phyloP scores from a whole-genome alignment of 257 asterid genomes.

The Ehretia macrophylla region DNA sequence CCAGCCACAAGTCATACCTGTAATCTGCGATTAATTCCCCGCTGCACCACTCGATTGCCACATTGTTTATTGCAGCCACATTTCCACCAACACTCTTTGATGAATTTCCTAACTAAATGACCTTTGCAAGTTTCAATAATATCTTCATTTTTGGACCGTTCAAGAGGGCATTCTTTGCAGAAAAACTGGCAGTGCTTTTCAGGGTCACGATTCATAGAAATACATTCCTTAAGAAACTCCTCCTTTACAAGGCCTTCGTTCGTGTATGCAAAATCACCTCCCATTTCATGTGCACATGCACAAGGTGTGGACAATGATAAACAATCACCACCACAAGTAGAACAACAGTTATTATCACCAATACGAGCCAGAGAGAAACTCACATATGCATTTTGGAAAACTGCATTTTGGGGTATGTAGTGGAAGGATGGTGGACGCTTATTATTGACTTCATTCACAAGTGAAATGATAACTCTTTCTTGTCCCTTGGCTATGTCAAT shows the following conservation, averaged over 20 bases:
- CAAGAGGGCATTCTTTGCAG: slow-evolving; percentile 84
- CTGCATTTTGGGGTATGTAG: slow-evolving; percentile 71
- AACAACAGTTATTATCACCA: slow-evolving; percentile 57
- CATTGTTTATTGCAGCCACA: slow-evolving; percentile 85
- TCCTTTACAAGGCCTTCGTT: slow-evolving; percentile 72
- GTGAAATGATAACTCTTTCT: slow-evolving; percentile 55
- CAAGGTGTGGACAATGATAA: slow-evolving; percentile 56
- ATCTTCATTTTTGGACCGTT: slow-evolving; percentile 60
- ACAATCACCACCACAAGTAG: slow-evolving; percentile 73
- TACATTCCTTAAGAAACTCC: slow-evolving; percentile 61
- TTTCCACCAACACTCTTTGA: slow-evolving; percentile 93
- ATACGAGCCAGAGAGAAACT: slow-evolving; percentile 69
- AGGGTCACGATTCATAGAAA: slow-evolving; percentile 78
- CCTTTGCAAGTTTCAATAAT: slow-evolving; percentile 78
- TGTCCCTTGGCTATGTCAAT: slow-evolving; percentile 82
- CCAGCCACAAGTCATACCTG: slow-evolving; percentile 47
- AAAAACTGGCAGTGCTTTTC: slow-evolving; percentile 52
- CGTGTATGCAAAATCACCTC: slow-evolving; percentile 85
- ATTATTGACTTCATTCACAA: slow-evolving; percentile 61
- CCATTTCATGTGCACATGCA: slow-evolving; percentile 71
- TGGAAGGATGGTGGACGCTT: slow-evolving; percentile 59
- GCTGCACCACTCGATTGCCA: slow-evolving; percentile 95
- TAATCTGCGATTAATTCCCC: slow-evolving; percentile 69
- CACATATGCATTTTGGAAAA: slow-evolving; percentile 66
- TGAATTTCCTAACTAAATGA: slow-evolving; percentile 73